A percentile compares a stretch with the other conserved stretches of the same genome.
phyloP scores from a whole-genome alignment of 306 rosid genomes.

The Corylus americana region DNA sequence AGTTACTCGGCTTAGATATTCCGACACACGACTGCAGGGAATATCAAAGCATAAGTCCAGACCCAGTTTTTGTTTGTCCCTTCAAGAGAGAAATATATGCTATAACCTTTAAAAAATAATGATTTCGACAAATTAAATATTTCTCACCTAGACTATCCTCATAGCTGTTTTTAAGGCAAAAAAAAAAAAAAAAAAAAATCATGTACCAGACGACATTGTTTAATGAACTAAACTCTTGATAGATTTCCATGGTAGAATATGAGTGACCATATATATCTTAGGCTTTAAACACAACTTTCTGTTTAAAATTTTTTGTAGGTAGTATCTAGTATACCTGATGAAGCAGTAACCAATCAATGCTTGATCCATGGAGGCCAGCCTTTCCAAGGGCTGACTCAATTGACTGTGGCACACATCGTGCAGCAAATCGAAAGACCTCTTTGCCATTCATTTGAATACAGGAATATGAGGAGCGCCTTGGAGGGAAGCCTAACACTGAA shows the following conservation, averaged over 20 bases:
- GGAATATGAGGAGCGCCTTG: constrained; percentile 64
- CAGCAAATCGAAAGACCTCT: constrained; percentile 96
- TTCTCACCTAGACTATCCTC: neutral
- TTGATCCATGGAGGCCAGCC: constrained; percentile 73
- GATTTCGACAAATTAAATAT: neutral
- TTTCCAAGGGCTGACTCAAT: constrained; percentile 72
- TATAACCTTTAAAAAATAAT: neutral
- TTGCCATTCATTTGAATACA: constrained; percentile 85
- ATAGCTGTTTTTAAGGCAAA: neutral
- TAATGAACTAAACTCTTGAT: neutral
- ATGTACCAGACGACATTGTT: neutral
- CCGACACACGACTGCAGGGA: neutral
- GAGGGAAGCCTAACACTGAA: constrained; percentile 68
- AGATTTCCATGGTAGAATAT: neutral
- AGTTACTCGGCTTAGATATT: neutral
- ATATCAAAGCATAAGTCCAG: neutral
- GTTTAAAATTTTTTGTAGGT: neutral
- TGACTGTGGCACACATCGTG: constrained; percentile 81
- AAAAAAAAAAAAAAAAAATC: neutral
- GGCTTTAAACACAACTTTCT: neutral
- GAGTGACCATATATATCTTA: neutral
- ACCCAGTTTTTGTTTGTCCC: neutral
- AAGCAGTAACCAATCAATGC: constrained; percentile 93
- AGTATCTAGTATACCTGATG: constrained; percentile 68
- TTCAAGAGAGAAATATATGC: neutral